Evolutionary conservation across 2,329 filamentous ascomycete genomes (phyloP).

Genomic region (Parastagonospora avenae): DNA sequence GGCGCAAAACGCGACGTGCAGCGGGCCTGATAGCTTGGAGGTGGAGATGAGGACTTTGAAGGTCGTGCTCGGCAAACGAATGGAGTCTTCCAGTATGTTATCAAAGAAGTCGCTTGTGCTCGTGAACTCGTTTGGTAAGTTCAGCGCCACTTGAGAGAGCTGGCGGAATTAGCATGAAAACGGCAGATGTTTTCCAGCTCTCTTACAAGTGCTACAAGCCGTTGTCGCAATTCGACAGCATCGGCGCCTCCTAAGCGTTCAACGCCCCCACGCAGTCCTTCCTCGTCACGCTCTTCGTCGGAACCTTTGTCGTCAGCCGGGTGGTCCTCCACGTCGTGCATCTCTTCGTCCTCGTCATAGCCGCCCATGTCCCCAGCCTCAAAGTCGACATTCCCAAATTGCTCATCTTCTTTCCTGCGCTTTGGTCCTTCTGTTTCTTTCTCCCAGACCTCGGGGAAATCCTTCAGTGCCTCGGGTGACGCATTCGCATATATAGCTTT

Average conservation of each 20-base stretch:
- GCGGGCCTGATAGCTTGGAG: slow-evolving; percentile 50
- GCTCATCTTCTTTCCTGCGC: slow-evolving; percentile 56
- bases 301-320: slow-evolving; percentile 4
- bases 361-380: slow-evolving; percentile 62
- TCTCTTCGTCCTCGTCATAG: slow-evolving; percentile 49
- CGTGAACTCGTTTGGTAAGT: slow-evolving; percentile 53
- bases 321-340: slow-evolving; percentile 23
- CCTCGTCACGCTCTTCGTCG: slow-evolving; percentile 7
- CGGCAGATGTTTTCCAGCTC: background rate
- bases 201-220: slow-evolving; percentile 64
- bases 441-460: slow-evolving; percentile 70
- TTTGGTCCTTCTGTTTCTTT: slow-evolving; percentile 63
- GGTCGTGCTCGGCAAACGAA: slow-evolving; percentile 61
- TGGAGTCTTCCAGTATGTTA: slow-evolving; percentile 61
- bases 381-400: slow-evolving; percentile 65
- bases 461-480: slow-evolving; percentile 54
- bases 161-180: slow-evolving; percentile 20
- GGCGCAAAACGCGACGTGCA: slow-evolving; percentile 55
- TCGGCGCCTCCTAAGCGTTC: slow-evolving; percentile 52
- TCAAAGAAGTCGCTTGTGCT: slow-evolving; percentile 63
- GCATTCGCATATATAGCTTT: slow-evolving; percentile 73
- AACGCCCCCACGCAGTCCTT: slow-evolving; percentile 21
- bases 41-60: slow-evolving; percentile 63
- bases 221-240: slow-evolving; percentile 65
- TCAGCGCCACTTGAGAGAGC: slow-evolving; percentile 46